Percentiles rank a stretch among this genome's conserved stretches.
phyloP scores from a whole-genome alignment of 2,329 filamentous ascomycete genomes.

The Verticillium longisporum region DNA sequence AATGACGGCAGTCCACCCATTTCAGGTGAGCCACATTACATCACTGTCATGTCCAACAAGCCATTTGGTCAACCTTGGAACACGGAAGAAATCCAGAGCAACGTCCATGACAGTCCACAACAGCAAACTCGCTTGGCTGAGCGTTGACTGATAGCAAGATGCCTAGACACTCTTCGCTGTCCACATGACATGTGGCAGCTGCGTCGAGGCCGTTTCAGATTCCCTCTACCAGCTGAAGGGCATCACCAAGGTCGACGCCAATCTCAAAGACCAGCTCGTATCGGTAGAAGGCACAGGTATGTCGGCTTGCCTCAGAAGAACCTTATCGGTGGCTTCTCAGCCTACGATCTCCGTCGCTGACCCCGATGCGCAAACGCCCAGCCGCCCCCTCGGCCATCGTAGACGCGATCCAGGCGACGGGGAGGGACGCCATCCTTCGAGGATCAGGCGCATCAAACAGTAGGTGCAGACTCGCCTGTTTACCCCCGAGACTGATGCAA shows the following conservation, averaged over 20 bases:
- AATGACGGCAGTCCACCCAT: slow-evolving; percentile 17
- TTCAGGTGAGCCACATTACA: slow-evolving; percentile 11
- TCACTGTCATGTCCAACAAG: not conserved
- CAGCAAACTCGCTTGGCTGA: no score
- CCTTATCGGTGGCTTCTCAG: not conserved
- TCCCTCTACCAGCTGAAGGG: slow-evolving; percentile 72
- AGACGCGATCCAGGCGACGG: slow-evolving; percentile 78
- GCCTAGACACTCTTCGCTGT: slow-evolving; percentile 86
- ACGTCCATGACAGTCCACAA: not conserved
- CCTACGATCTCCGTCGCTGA: not conserved
- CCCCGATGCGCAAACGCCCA: slow-evolving; percentile 15
- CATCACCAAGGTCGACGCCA: slow-evolving; percentile 75
- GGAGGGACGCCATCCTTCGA: slow-evolving; percentile 87
- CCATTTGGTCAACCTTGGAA: not conserved
- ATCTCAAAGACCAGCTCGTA: slow-evolving; percentile 76
- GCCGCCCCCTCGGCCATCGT: slow-evolving; percentile 87
- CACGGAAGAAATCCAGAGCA: not conserved
- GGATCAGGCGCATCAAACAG: slow-evolving; percentile 82
- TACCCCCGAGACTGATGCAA: slow-evolving; percentile 1
- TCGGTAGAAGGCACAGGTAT: slow-evolving; percentile 76
- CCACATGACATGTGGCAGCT: slow-evolving; percentile 83
- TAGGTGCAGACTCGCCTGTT: slow-evolving; percentile 35
- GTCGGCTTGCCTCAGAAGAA: slow-evolving; percentile 9
- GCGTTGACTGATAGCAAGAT: slow-evolving; percentile 24
- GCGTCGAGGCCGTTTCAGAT: slow-evolving; percentile 78